A percentile compares a stretch with the other conserved stretches of the same genome.
phyloP scores from a whole-genome alignment of 495 filamentous ascomycete species.

The Hypoxylon perforatum region DNA sequence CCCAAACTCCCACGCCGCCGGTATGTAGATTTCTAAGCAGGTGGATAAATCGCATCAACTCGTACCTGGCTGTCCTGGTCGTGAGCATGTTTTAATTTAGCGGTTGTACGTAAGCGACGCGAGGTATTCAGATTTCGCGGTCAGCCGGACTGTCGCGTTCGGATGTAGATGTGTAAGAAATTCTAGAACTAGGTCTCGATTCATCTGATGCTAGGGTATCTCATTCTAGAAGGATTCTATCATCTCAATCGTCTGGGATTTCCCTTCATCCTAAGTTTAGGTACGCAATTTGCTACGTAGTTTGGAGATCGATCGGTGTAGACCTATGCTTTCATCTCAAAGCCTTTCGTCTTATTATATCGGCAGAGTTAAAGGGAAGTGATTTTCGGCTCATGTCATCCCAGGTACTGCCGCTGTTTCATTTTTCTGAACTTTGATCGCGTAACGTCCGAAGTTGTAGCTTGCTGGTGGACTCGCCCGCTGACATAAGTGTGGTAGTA shows the following conservation, averaged over 20 bases:
- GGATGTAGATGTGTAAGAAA: background rate
- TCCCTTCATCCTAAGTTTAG: background rate
- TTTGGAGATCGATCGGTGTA: background rate
- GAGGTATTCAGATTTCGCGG: background rate
- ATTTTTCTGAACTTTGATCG: too few relatives aligned
- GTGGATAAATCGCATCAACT: constrained; percentile 20
- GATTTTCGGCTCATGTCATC: too few relatives aligned
- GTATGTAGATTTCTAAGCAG: background rate
- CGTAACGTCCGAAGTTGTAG: too few relatives aligned
- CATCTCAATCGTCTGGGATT: background rate
- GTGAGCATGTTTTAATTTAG: background rate
- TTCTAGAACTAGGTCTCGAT: background rate
- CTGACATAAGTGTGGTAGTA: background rate
- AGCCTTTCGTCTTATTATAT: too few relatives aligned
- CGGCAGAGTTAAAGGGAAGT: too few relatives aligned
- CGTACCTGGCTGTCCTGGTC: background rate
- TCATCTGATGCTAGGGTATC: constrained; percentile 4
- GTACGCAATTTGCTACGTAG: too few relatives aligned
- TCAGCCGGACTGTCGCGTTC: background rate
- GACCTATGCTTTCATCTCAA: background rate
- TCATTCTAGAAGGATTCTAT: constrained; percentile 22
- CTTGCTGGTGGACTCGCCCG: too few relatives aligned
- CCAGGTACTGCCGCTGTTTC: too few relatives aligned
- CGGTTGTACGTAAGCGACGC: constrained; percentile 27
- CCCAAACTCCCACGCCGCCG: constrained; percentile 23